Conservation (phyloP, 176 grass and related monocot species). For the Chrysopogon serrulatus region DNA sequence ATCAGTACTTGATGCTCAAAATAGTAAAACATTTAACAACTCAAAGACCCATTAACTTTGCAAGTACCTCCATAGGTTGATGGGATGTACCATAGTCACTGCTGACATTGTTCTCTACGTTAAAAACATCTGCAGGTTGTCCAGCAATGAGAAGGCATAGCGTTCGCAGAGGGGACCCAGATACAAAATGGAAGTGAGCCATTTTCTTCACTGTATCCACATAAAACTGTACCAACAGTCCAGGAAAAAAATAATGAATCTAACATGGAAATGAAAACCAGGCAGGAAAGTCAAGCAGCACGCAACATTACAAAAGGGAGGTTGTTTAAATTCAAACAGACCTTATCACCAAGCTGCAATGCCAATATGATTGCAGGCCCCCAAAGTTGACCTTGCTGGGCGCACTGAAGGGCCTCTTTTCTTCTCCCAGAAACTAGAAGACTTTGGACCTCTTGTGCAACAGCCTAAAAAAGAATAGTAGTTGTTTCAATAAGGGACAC, state of each 20-base stretch:
- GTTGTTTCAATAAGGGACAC: slow-evolving; percentile 5
- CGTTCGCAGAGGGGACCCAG: slow-evolving; percentile 86
- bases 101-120: neutral
- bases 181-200: slow-evolving; percentile 79
- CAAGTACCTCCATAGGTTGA: slow-evolving; percentile 70
- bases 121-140: slow-evolving; percentile 74
- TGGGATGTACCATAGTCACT: slow-evolving; percentile 44
- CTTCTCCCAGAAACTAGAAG: slow-evolving; percentile 92
- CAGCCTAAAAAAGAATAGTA: slow-evolving; percentile 47
- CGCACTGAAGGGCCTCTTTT: slow-evolving; percentile 83
- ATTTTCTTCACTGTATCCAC: slow-evolving; percentile 97
- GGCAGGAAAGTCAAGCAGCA: slow-evolving; percentile 4
- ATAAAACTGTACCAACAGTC: slow-evolving; percentile 65
- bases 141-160: slow-evolving; percentile 97
- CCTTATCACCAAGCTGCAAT: slow-evolving; percentile 86
- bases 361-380: slow-evolving; percentile 90
- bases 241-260: slow-evolving; percentile 24
- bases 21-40: neutral
- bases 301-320: neutral
- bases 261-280: slow-evolving; percentile 10
- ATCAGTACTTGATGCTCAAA: neutral
- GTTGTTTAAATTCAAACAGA: slow-evolving; percentile 21
- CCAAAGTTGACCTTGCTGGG: slow-evolving; percentile 94
- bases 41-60: slow-evolving; percentile 2
- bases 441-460: slow-evolving; percentile 84